A percentile compares a stretch with the other conserved stretches of the same genome.
Evolutionary conservation across 495 filamentous ascomycete species (phyloP).

Genomic region (Xylaria telfairii): DNA sequence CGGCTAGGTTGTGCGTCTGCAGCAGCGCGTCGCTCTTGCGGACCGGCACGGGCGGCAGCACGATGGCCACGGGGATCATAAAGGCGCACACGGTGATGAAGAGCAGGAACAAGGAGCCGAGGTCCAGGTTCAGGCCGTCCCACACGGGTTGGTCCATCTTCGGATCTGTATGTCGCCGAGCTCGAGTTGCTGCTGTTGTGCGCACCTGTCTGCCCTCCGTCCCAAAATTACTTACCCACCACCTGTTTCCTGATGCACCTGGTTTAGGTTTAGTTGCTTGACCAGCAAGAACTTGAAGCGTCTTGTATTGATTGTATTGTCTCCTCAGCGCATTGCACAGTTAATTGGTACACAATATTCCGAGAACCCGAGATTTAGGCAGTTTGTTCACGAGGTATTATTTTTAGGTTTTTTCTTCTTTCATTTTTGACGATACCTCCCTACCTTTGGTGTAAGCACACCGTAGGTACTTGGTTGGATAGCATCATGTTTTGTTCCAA

Average conservation of each 20-base stretch:
- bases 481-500: slow-evolving; percentile 1
- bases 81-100: slow-evolving; percentile 54
- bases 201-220: too few species aligned
- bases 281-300: slow-evolving; percentile 19
- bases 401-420: not conserved
- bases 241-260: not conserved
- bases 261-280: not conserved
- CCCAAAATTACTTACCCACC: not conserved
- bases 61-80: slow-evolving; percentile 52
- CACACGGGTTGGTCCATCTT: slow-evolving; percentile 21
- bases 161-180: not conserved
- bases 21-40: slow-evolving; percentile 55
- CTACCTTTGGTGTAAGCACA: too few species aligned
- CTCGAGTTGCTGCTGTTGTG: too few species aligned
- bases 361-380: not conserved
- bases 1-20: slow-evolving; percentile 50
- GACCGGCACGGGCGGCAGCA: slow-evolving; percentile 52
- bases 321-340: slow-evolving; percentile 9
- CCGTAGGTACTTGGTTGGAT: not conserved
- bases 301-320: not conserved
- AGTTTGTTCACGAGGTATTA: not conserved
- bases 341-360: not conserved
- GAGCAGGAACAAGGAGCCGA: slow-evolving; percentile 48
- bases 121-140: slow-evolving; percentile 34
- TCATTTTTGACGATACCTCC: not conserved